These are phyloP conservation scores for Dipodascus geniculatus DNA, from an alignment of 805 yeast genomes.

Conservation along the genomic window DNA sequence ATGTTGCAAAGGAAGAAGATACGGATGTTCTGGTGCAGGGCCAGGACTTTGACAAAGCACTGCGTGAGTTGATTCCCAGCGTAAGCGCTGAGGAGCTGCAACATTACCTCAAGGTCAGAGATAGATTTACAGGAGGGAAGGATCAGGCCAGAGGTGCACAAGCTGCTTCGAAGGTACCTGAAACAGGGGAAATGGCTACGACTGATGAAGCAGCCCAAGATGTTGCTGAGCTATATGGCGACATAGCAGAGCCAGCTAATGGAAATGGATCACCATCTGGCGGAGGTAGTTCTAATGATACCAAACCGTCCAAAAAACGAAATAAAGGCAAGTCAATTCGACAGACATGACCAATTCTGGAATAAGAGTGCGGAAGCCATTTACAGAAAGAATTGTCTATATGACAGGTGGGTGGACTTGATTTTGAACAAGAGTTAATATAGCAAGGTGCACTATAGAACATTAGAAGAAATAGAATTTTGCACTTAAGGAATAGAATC, in stretches of 20 bases:
- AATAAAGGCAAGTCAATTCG: background rate
- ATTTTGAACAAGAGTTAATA: too few relatives aligned
- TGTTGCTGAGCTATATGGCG: background rate
- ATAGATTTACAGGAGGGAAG: constrained; percentile 67
- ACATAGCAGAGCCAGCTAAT: background rate
- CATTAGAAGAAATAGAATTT: too few relatives aligned
- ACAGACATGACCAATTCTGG: too few relatives aligned
- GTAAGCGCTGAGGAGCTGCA: constrained; percentile 79
- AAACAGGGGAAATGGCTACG: background rate
- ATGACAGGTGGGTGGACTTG: too few relatives aligned
- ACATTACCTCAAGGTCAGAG: constrained; percentile 71
- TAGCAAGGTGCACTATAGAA: too few relatives aligned
- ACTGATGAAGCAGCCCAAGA: background rate
- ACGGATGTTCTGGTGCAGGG: constrained; percentile 52
- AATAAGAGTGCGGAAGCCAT: too few relatives aligned
- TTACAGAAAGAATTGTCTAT: too few relatives aligned
- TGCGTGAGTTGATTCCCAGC: constrained; percentile 60
- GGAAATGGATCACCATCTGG: background rate
- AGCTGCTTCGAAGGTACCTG: background rate
- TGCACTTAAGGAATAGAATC: too few relatives aligned
- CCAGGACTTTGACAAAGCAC: constrained; percentile 72
- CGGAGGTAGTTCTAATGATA: background rate
- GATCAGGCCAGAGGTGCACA: constrained; percentile 10
- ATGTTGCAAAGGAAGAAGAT: constrained; percentile 57
- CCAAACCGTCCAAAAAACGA: background rate